phyloP scores from a whole-genome alignment of 2,329 filamentous ascomycete species.

The Biscogniauxia mediterranea region DNA sequence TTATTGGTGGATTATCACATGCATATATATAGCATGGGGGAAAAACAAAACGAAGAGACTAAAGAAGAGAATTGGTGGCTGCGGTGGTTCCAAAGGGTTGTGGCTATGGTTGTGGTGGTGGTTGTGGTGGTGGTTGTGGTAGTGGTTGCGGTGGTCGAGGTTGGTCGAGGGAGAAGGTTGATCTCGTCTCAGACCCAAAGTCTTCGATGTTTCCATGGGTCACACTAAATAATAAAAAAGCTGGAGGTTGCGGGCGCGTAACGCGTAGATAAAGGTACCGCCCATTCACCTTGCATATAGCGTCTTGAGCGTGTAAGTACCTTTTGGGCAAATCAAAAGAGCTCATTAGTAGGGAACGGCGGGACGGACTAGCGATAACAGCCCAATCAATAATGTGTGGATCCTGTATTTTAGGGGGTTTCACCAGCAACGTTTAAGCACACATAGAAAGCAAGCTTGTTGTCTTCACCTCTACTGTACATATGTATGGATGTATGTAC shows the following conservation, averaged over 20 bases:
- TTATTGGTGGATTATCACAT: not conserved
- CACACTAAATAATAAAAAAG: not conserved
- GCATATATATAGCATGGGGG: not conserved
- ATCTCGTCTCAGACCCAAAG: not conserved
- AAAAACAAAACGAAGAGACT: not conserved
- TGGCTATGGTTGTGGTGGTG: not conserved
- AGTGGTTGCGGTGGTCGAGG: not conserved
- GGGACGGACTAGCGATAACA: not conserved
- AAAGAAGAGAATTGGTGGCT: too few relatives aligned
- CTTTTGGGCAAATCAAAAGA: not conserved
- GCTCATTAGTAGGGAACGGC: not conserved
- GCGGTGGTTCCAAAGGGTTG: too few relatives aligned
- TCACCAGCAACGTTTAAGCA: not conserved
- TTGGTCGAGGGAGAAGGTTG: not conserved
- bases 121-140: not conserved
- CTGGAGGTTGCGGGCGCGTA: not conserved
- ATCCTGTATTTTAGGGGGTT: not conserved
- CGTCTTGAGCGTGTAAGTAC: too few relatives aligned
- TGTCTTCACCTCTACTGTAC: not conserved
- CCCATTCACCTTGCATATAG: not conserved
- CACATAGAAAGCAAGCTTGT: not conserved
- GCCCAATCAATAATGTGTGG: not conserved
- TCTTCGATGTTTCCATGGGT: not conserved
- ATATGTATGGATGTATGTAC: too few relatives aligned
- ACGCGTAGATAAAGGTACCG: not conserved